Percentiles rank a stretch among this genome's conserved stretches.
phyloP scores from a whole-genome alignment of 78 protist species.

The Mantamonas sphyraenae region DNA sequence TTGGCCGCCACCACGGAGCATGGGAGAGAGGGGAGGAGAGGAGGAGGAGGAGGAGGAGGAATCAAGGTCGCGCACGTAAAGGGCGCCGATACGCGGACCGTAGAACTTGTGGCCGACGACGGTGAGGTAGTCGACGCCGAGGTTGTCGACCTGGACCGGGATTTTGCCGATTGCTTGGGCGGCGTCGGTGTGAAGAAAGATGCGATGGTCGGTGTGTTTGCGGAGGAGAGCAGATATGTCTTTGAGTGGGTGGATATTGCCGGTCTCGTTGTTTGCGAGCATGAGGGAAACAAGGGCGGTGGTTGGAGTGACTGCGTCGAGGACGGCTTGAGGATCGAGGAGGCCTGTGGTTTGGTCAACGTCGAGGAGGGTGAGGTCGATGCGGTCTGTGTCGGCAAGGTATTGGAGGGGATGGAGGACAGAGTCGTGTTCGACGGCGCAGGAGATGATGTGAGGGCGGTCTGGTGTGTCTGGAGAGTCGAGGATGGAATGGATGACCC shows the following conservation, averaged over 20 bases:
- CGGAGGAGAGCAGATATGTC: neutral
- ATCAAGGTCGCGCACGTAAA: constrained; percentile 26
- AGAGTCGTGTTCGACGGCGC: constrained; percentile 3
- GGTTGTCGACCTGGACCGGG: constrained; percentile 4
- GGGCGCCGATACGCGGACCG: constrained; percentile 67
- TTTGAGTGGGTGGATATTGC: constrained; percentile 27
- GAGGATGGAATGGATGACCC: constrained; percentile 7
- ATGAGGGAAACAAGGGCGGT: constrained; percentile 26
- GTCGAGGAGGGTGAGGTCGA: neutral
- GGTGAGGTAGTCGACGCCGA: constrained; percentile 33
- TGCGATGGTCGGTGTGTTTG: neutral
- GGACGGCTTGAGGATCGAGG: neutral
- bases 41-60: neutral
- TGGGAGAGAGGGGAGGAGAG: neutral
- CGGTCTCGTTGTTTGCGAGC: constrained; percentile 58
- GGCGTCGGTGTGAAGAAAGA: constrained; percentile 54
- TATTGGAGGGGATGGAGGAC: neutral
- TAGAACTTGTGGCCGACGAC: constrained; percentile 54
- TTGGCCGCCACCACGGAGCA: constrained; percentile 27
- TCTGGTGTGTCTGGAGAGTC: neutral
- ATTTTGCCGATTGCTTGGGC: constrained; percentile 52
- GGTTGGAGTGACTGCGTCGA: neutral
- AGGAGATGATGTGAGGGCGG: constrained; percentile 1
- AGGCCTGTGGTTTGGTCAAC: neutral
- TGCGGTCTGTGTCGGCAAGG: neutral